Base-by-base conservation (phyloP, 306 rosid species). In the Begonia masoniana region DNA sequence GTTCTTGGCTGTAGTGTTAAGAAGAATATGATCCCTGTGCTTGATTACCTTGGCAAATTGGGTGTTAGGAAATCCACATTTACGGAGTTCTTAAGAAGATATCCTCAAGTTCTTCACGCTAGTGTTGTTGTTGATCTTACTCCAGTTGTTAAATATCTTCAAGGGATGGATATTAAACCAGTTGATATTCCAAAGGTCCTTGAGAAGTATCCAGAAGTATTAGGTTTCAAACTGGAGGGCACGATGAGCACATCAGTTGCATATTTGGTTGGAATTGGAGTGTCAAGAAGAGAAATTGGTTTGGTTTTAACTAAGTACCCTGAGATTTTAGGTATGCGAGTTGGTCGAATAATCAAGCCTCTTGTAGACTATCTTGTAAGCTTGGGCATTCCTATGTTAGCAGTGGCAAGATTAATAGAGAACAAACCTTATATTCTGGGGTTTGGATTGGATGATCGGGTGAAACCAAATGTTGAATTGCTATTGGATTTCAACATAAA, bases 191-290 rank as follows among this genome's bases (percentile, higher is more conserved):
- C 94, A 13, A 83, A 67, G 12, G 92, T 91, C 63, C 97, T 91
- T 26, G 97, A 91, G 77, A 81, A 68, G 48, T 91, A 86, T 66
- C 99, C 96, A 3, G 96, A 91, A 71, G 69, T 91, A 59, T 42
- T 86, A 31, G 99, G 99, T 26, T 86, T 83, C 71, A 92, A 86
- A 78, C 95, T 92, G 35, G 99, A 92, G 74, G 99, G 99, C 64
- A 92, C 99, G 51, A 86, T 92, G 96, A 92, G 99, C 64, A 92
- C 99, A 3, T 92, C 95, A 0, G 95, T 92, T 57, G 96, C 99
- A 11, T 92, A 81, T 74, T 64, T 92, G 77, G 78, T 86, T 56
- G 96, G 96, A 23, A 81, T 92, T 57, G 95, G 99, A 17, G 87
- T 92, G 4, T 82, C 80, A 62, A 86, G 94, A 71, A 81, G 93